Conservation (phyloP, 106 monocot species). For the Platanthera guangdongensis region DNA sequence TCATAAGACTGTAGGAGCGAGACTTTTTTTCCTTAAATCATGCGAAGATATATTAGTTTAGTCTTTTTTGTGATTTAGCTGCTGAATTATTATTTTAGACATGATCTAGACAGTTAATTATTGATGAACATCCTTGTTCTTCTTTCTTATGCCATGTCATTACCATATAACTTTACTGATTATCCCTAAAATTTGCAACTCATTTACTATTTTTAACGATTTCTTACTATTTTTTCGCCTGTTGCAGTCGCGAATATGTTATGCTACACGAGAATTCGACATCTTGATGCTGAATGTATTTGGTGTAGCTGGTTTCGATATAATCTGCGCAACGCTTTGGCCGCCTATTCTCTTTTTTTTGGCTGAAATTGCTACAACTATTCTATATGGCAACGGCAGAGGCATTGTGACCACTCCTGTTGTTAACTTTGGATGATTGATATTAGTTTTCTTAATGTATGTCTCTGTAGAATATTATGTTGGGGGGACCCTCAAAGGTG, state of each 20-base stretch:
- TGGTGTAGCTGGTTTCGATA: neutral
- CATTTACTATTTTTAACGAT: no score
- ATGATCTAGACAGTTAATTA: no score
- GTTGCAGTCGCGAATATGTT: constrained; percentile 9
- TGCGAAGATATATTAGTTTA: no score
- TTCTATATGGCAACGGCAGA: neutral
- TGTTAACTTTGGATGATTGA: neutral
- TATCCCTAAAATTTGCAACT: no score
- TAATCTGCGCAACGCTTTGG: neutral
- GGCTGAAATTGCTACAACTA: neutral
- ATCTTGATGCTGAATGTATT: neutral
- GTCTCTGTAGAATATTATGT: neutral
- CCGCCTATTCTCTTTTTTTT: neutral
- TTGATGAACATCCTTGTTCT: neutral
- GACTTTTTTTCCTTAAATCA: no score
- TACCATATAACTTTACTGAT: neutral
- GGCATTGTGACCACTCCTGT: neutral
- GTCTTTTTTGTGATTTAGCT: neutral
- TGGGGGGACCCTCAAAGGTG: neutral
- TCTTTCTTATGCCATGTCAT: neutral
- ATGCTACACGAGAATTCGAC: constrained; percentile 10
- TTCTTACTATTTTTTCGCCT: neutral
- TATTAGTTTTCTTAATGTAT: neutral
- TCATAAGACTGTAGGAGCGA: no score
- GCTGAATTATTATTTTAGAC: neutral